Base-by-base conservation (phyloP, 2,329 filamentous ascomycete genomes). In the Leptodontidium sp. region DNA sequence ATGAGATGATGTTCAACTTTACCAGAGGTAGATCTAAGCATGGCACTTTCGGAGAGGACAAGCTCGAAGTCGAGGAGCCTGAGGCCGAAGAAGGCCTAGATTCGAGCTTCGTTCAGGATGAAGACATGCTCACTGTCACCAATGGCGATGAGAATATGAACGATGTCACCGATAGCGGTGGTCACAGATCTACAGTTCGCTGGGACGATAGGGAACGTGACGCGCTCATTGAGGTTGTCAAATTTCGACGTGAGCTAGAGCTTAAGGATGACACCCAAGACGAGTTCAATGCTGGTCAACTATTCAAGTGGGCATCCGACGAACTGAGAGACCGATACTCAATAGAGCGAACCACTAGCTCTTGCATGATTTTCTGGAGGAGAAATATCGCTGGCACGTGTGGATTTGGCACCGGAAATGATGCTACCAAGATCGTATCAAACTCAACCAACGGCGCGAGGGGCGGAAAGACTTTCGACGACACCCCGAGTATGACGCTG, bases 291-390 rank as follows among this genome's bases (percentile, higher is more conserved):
- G 40, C 57, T 59, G 57, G 57, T 9, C 57, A 59, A 9, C 21
- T 59, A 14, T 59, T 59, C 38, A 24, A 45, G 21, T 59, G 38
- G 35, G 57, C 57, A 26, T 59, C 57, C n/a, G 15, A n/a, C 35
- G 57, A 59, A 38, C 45, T 59, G 38, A 38, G 43, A 21, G 5
- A 4, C n/a, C 38, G 35, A 14, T 29, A 45, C 29, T 38, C 35
- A 2, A 59, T 59, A 3, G 57, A 59, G 24, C 40, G 57, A 3
- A 59, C 57, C 11, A 40, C 15, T 1, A 59, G 57, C 21, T 59
- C 57, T 29, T 59, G 57, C n/a, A 59, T 40, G 57, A 59, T 59
- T 17, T 59, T 59, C 12, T 59, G 57, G 57, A 40, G 57, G 29
- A 40, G 57, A 29, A 59, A 59, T 29, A 40, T 59, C 21, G 57